Conservation (phyloP, 768 basidiomycete genomes). For the Phlebiopsis gigantea region DNA sequence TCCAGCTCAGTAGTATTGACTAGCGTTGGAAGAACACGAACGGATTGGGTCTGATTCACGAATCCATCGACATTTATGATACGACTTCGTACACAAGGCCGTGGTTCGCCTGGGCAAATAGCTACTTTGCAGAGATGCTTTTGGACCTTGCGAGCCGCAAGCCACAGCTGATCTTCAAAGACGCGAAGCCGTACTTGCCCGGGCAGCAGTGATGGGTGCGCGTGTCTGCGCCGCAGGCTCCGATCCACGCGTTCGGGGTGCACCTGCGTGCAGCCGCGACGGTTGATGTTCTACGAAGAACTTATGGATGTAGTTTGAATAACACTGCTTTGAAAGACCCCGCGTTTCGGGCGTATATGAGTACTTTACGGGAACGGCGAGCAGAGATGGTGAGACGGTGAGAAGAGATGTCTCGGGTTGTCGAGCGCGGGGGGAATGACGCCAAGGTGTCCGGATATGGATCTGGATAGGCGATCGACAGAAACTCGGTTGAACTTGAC, state of each 20-base stretch:
- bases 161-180: conserved; percentile 60
- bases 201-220: conserved; percentile 30
- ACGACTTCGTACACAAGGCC: conserved; percentile 54
- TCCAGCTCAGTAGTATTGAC: conserved; percentile 7
- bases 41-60: conserved; percentile 74
- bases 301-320: background rate
- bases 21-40: conserved; percentile 50
- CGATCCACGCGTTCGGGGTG: background rate
- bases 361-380: background rate
- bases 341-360: background rate
- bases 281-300: background rate
- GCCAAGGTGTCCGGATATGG: conserved; percentile 7
- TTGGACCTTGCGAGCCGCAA: conserved; percentile 71
- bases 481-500: conserved; percentile 4
- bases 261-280: background rate
- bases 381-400: background rate
- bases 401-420: background rate
- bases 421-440: background rate
- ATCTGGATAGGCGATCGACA: conserved; percentile 6
- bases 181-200: conserved; percentile 49
- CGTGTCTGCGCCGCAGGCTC: background rate
- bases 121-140: conserved; percentile 81
- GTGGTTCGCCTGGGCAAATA: conserved; percentile 84
- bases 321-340: background rate
- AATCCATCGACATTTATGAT: conserved; percentile 63